Evolutionary conservation across 179 eudicot genomes (phyloP), one percentile per base, ranked within the genome.

Genomic region (Silene noctiflora): DNA sequence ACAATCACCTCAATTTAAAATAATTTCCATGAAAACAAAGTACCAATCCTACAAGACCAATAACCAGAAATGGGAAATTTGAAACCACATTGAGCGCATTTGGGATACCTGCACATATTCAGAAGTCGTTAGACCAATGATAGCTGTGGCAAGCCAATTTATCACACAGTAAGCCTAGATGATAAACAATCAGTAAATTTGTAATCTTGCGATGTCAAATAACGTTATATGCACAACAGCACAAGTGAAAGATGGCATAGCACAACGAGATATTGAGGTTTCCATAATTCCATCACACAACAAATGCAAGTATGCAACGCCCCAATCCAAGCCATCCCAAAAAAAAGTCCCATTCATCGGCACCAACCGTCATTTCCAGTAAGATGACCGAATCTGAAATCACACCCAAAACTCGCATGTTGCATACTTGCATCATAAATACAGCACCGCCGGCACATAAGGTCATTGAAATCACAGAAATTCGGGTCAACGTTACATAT

Each of bases 81-180:
- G 98, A 94, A 70, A 92, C 76, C 71, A 94, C 98, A 80, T 94
- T 91, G 81, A 94, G 83, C 25, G 87, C 69, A 75, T 94, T 94
- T 2, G 98, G 96, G 83, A 94, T 91, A 69, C 98, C 98, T 94
- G 91, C 19, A 29, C 44, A 27, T 10, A 71, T 29, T 11, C 69
- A 61, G 8, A 72, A 72, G 29, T n/a, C 9, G 55, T 71, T 12
- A 46, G 63, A 16, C 61, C 22, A 7, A 24, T 3, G 27, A 51
- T 22, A 51, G 46, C 16, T 16, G 13, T 25, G 12, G 2, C 74
- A 42, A 51, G 0, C 13, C 5, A 51, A 71, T 25, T 71, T 29
- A 51, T 25, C 24, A n/a, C 75, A 53, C 16, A 51, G 44, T 20
- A 27, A 8, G 22, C 24, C 44, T 51, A 13, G 61, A 71, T 25